phyloP scores from a whole-genome alignment of 2,329 filamentous ascomycete genomes.

The Cytospora piceae region DNA sequence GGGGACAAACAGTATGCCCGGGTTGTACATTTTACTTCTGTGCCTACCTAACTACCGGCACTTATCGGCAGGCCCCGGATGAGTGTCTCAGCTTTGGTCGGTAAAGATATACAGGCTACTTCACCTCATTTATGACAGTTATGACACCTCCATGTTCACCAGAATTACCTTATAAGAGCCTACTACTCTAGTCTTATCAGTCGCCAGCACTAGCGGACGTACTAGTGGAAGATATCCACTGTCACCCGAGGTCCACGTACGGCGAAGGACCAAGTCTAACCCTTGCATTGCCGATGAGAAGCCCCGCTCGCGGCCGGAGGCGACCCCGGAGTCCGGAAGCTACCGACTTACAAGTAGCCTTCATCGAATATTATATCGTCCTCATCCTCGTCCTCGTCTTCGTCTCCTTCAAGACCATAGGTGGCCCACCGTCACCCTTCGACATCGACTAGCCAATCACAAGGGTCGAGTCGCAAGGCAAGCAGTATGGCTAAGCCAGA shows the following conservation, averaged over 20 bases:
- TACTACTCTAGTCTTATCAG: conserved; percentile 6
- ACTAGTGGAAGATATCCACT: conserved; percentile 2
- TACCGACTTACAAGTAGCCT: conserved; percentile 4
- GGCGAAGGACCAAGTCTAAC: conserved; percentile 1
- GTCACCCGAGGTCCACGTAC: conserved; percentile 14
- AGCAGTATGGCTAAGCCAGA: too few species aligned
- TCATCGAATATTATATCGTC: too few species aligned
- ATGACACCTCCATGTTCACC: neutral
- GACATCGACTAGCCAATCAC: too few species aligned
- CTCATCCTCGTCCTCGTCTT: too few species aligned
- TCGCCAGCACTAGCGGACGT: neutral
- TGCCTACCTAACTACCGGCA: too few species aligned
- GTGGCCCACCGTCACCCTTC: neutral
- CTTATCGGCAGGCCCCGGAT: too few species aligned
- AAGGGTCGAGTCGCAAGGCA: too few species aligned
- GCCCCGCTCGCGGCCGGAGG: conserved; percentile 22
- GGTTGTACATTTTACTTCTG: too few species aligned
- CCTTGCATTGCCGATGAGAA: neutral
- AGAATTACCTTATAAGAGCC: neutral
- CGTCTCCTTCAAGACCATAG: neutral
- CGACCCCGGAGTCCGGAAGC: conserved; percentile 14
- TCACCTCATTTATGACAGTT: neutral
- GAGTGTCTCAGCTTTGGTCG: too few species aligned
- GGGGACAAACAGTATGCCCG: too few species aligned
- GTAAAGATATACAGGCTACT: neutral